Evolutionary conservation across 495 filamentous ascomycete genomes (phyloP), one percentile per base, ranked within the genome.

Genomic region (Margaritispora aquatica): DNA sequence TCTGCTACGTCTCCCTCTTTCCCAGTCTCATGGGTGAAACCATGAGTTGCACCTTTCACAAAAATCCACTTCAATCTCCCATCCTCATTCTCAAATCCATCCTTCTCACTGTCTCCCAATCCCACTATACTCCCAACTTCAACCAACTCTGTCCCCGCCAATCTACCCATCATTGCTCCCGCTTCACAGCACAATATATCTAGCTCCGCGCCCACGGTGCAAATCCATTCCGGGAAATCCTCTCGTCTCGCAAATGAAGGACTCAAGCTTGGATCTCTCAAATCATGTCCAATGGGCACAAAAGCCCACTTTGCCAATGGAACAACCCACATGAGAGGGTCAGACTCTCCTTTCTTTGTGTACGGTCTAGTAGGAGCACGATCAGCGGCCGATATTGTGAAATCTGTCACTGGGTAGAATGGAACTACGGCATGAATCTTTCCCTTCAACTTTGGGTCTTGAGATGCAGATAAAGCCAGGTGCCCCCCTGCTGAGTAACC

Each of bases 371-470:
- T 55, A 1, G 17, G 27, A 19, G 69, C 64, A 66, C 74, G 73
- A 15, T 58, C 61, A 17, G 50, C 51, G 9, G 66, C 62, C 8
- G 61, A 55, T 34, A 69, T 59, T 23, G 67, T 55, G 46, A 69
- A 73, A 56, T 75, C 72, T 8, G 68, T 59, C 19, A 71, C 63
- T 2, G 73, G 71, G 55, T 73, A 75, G 41, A 64, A 74, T 17
- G 64, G n/a, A 1, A 73, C 58, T 9, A 64, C 63, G 8, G 65
- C 73, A 20, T 66, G 66, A 7, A 75, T 59, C 26, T 62, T 58
- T 13, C 61, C 68, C 51, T 71, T 66, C 34, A 75, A 48, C 15
- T 58, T 49, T 0, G 68, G 68, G 2, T 70, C 22, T 58, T 73
- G 71, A 34, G 61, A 58, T 1, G 59, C 71, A n/a, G 67, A 67